phyloP scores from a whole-genome alignment of 441 rosid species.

The Gossypium davidsonii region DNA sequence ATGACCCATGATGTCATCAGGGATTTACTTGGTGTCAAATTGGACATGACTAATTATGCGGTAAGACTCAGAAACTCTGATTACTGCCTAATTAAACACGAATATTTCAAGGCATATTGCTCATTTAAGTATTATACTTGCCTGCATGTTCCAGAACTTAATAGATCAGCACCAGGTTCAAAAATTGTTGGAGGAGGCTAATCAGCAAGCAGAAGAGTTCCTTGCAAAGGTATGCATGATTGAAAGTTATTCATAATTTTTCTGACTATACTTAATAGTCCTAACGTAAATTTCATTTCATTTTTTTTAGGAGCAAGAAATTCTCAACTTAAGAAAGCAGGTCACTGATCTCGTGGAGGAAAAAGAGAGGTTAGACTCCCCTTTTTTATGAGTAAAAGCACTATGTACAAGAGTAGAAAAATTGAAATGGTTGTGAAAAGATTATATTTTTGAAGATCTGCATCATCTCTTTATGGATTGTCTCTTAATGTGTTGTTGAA shows the following conservation, averaged over 20 bases:
- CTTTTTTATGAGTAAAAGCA: not conserved
- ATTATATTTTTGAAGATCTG: conserved; percentile 1
- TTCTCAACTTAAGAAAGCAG: conserved; percentile 47
- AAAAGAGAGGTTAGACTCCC: conserved; percentile 52
- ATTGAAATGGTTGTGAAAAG: not conserved
- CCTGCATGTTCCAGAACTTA: conserved; percentile 49
- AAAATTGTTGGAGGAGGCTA: conserved; percentile 60
- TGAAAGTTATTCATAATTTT: not conserved
- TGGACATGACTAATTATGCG: conserved; percentile 82
- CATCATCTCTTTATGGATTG: not conserved
- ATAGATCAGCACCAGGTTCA: conserved; percentile 72
- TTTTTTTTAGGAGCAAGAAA: conserved; percentile 59
- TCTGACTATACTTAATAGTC: not conserved
- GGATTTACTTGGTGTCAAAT: conserved; percentile 83
- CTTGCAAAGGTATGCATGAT: conserved; percentile 46
- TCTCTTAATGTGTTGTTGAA: not conserved
- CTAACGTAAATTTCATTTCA: conserved; percentile 3
- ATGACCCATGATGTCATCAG: conserved; percentile 96
- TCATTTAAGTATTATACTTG: conserved; percentile 9
- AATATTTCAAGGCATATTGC: conserved; percentile 8
- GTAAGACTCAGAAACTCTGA: conserved; percentile 49
- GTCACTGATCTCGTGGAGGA: conserved; percentile 54
- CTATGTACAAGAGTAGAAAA: not conserved
- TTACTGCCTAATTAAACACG: conserved; percentile 4
- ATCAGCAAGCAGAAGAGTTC: conserved; percentile 59